Evolutionary conservation across 108 stramenopile genomes (phyloP).

Genomic region (Seminavis robusta): DNA sequence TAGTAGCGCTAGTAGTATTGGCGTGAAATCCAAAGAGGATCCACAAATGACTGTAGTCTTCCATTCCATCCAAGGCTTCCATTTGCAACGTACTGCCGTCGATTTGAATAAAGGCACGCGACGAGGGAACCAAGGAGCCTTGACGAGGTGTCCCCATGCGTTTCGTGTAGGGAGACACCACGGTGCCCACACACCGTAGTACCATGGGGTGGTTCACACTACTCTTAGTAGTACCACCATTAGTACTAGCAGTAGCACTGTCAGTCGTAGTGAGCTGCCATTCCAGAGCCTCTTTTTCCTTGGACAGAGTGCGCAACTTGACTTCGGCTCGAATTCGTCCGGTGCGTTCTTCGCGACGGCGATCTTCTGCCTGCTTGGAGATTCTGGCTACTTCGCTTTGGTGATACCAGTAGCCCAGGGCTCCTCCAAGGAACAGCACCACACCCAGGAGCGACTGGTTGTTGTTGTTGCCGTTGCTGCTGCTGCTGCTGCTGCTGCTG

Average conservation of each 20-base stretch:
- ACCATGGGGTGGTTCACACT: conserved; percentile 11
- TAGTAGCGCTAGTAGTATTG: conserved; percentile 76
- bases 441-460: too few species aligned
- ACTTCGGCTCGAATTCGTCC: conserved; percentile 84
- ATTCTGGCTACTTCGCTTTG: too few species aligned
- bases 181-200: conserved; percentile 59
- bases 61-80: conserved; percentile 68
- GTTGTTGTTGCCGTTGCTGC: too few species aligned
- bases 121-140: conserved; percentile 63
- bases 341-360: conserved; percentile 63
- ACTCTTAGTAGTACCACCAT: background rate
- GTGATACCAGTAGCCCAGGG: too few species aligned
- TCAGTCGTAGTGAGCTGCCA: too few species aligned
- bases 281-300: conserved; percentile 22
- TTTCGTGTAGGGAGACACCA: conserved; percentile 76
- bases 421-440: too few species aligned
- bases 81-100: conserved; percentile 26
- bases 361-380: too few species aligned
- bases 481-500: too few species aligned
- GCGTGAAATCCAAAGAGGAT: conserved; percentile 94
- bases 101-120: conserved; percentile 61
- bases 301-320: conserved; percentile 55
- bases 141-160: conserved; percentile 87
- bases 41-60: conserved; percentile 88
- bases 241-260: conserved; percentile 2